A percentile compares a stretch with the other conserved stretches of the same genome.
Evolutionary conservation across 2,329 filamentous ascomycete genomes (phyloP).

Genomic region (Pseudocercospora fuligena): DNA sequence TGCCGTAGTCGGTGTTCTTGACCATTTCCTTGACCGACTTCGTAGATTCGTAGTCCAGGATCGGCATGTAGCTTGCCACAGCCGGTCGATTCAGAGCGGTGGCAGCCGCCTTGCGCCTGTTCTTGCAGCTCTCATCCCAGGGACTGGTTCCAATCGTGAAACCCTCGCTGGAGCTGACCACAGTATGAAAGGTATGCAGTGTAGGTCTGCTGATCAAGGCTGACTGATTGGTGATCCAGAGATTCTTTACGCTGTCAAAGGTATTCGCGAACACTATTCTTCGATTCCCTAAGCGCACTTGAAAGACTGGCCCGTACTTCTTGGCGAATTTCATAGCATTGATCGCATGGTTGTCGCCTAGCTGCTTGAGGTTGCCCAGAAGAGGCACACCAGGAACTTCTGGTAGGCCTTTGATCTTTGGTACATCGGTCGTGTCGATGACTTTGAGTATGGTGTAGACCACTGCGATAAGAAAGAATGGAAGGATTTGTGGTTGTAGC

Average conservation of each 20-base stretch:
- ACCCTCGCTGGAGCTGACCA: conserved; percentile 76
- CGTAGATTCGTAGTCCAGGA: conserved; percentile 76
- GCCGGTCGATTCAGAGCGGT: conserved; percentile 78
- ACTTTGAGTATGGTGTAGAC: conserved; percentile 47
- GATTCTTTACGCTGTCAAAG: conserved; percentile 72
- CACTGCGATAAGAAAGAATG: conserved; percentile 48
- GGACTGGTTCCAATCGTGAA: conserved; percentile 84
- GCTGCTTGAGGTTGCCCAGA: conserved; percentile 52
- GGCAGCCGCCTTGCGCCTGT: conserved; percentile 75
- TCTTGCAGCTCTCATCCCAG: conserved; percentile 82
- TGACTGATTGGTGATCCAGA: conserved; percentile 81
- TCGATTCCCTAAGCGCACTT: conserved; percentile 67
- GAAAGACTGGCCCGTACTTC: conserved; percentile 57
- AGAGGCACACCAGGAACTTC: conserved; percentile 54
- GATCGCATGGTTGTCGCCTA: conserved; percentile 53
- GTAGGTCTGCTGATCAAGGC: conserved; percentile 77
- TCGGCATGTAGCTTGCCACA: conserved; percentile 79
- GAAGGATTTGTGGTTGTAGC: conserved; percentile 46
- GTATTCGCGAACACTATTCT: conserved; percentile 79
- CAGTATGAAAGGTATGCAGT: conserved; percentile 80
- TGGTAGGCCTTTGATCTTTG: conserved; percentile 55
- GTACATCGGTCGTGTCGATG: conserved; percentile 53
- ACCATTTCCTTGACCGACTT: conserved; percentile 75
- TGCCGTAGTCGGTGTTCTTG: conserved; percentile 65
- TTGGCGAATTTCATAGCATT: conserved; percentile 53